Base-by-base conservation (phyloP, 139 green algal genomes). In the Diplosphaera chodatii region DNA sequence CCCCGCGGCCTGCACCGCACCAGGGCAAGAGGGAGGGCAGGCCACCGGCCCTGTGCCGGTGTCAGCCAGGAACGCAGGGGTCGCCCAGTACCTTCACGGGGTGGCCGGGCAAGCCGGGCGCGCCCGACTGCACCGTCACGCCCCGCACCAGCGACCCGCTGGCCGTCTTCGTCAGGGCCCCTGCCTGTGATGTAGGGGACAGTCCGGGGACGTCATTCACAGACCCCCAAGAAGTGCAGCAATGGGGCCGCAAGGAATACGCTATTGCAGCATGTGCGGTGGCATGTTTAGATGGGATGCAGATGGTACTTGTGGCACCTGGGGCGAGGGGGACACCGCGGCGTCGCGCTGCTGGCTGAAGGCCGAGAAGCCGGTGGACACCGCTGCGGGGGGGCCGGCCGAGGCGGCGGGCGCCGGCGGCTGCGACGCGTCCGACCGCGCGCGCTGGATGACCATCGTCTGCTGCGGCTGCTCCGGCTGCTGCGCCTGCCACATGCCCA, bases 121-220 rank as follows among this genome's bases (percentile, higher is more conserved):
- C 68, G 27, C 68, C 68, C 22, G 40, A 66, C 68, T 73, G 68
- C 68, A 73, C 68, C 4, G 68, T 73, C 20, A 65, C 34, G 55
- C 68, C 68, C 29, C 48, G 29, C 40, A 73, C 68, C 55, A 73
- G 55, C 55, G 33, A 20, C 55, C 48, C 25, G n/a, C 55, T 48
- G 48, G 48, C 48, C 15, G 63, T 55, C 68, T 55, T 34, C 25
- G 48, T 66, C 18, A 32, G 48, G 6, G 6, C 29, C 40, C 28
- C 48, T 15, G 41, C 68, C 34, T 72, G 40, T n/a, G n/a, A n/a
- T n/a, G n/a, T n/a, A n/a, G n/a, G n/a, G n/a, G n/a, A n/a, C n/a
- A n/a, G n/a, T n/a, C n/a, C n/a, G n/a, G n/a, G n/a, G n/a, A n/a
- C n/a, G n/a, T n/a, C n/a, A n/a, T n/a, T n/a, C n/a, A n/a, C n/a